These are phyloP conservation scores for Kalmusia sp. DNA, from an alignment of 2,329 filamentous ascomycete genomes.

Conservation along the genomic window DNA sequence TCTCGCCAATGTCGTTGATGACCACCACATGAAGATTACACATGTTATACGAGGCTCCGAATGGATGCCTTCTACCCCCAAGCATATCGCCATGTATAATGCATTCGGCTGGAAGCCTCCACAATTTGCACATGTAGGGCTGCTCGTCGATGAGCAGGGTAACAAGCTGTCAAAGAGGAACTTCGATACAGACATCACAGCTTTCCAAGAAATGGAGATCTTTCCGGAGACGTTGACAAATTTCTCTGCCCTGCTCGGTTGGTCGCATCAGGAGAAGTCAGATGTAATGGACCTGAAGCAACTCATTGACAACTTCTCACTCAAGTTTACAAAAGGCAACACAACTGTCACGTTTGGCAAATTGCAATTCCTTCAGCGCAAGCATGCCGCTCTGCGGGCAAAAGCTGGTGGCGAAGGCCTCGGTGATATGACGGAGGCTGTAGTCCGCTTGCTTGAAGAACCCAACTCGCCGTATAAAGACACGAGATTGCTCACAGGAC, in stretches of 20 bases:
- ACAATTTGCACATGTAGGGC: slow-evolving; percentile 56
- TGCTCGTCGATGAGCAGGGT: slow-evolving; percentile 55
- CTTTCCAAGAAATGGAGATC: slow-evolving; percentile 65
- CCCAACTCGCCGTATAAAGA: slow-evolving; percentile 32
- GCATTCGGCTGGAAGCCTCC: slow-evolving; percentile 59
- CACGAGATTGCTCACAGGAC: slow-evolving; percentile 30
- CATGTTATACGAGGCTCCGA: slow-evolving; percentile 95
- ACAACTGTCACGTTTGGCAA: slow-evolving; percentile 83
- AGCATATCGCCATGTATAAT: slow-evolving; percentile 66
- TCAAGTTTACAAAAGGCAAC: slow-evolving; percentile 91
- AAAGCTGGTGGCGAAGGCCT: slow-evolving; percentile 52
- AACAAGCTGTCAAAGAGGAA: slow-evolving; percentile 79
- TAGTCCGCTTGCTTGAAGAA: slow-evolving; percentile 39
- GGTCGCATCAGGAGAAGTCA: slow-evolving; percentile 73
- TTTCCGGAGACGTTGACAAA: slow-evolving; percentile 74
- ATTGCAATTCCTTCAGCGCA: slow-evolving; percentile 78
- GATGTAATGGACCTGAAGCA: slow-evolving; percentile 76
- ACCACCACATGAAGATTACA: slow-evolving; percentile 93
- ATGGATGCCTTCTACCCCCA: slow-evolving; percentile 95
- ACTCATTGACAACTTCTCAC: slow-evolving; percentile 76
- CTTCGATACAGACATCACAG: slow-evolving; percentile 67
- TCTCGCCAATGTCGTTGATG: slow-evolving; percentile 95
- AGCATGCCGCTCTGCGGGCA: slow-evolving; percentile 65
- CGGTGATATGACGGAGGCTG: slow-evolving; percentile 44
- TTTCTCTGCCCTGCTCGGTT: slow-evolving; percentile 85